Evolutionary conservation across 2,329 filamentous ascomycete genomes (phyloP), one percentile per base, ranked within the genome.

Genomic region (Monosporascus cannonballus): DNA sequence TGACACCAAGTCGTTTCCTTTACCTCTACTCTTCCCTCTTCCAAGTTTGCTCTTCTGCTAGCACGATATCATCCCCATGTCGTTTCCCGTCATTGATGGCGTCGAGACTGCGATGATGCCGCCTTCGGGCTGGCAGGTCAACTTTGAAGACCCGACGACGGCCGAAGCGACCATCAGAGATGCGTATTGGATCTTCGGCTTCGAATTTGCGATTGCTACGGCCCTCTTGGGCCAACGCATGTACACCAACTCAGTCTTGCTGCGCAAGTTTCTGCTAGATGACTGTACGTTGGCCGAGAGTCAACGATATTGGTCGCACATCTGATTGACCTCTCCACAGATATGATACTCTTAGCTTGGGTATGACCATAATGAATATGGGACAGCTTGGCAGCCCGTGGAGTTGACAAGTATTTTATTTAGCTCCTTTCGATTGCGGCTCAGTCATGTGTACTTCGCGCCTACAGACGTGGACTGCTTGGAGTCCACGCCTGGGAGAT

Each of bases 401-500:
- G 24, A 24, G 4, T 24, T 24, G 24, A 24, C 24, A 5, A 24
- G 24, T 27, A n/a, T 25, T 27, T 6, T 20, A 42, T 24, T 2
- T 51, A 53, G 51, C 27, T 47, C 17, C 44, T 42, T n/a, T 27
- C 46, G 4, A 22, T 53, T n/a, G 53, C 25, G 6, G 27, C 49
- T 6, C 52, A 56, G 41, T 45, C 49, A 20, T 37, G 47, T 38
- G 9, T 56, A 30, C n/a, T 56, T 6, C 51, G 51, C 18, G 27
- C 39, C 4, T 54, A 49, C 34, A 36, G 48, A 22, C 18, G 48
- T 34, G 49, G 49, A 15, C 24, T 51, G 8, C 36, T 54, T 20
- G 54, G 54, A 22, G 37, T 51, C 25, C 54, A 56, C 24, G 48
- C 47, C 17, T 56, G 51, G 51, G 54, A 56, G 22, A 34, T 51